These are phyloP conservation scores for Rhizopus arrhizus DNA, from an alignment of 371 early-diverging fungal species.

Conservation along the genomic window DNA sequence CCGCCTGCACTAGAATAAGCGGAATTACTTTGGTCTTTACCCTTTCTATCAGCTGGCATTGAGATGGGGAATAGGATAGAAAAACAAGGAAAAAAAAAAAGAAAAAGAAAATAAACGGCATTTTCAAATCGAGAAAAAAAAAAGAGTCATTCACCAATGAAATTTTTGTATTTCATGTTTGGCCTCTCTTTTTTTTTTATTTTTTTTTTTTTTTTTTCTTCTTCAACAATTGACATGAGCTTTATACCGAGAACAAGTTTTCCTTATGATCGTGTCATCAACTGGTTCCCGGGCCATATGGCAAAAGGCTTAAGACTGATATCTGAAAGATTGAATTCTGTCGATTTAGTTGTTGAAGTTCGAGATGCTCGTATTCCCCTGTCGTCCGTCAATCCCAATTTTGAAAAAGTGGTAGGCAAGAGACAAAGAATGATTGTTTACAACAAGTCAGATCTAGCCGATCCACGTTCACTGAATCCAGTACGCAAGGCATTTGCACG, in stretches of 20 bases:
- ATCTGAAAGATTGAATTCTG: slow-evolving; percentile 66
- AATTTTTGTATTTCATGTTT: neutral
- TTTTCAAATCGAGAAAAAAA: neutral
- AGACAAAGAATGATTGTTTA: slow-evolving; percentile 83
- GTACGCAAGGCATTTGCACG: slow-evolving; percentile 55
- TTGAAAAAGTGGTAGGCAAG: slow-evolving; percentile 70
- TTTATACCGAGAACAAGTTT: slow-evolving; percentile 52
- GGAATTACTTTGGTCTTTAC: neutral
- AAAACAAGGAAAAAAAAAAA: neutral
- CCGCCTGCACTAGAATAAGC: neutral
- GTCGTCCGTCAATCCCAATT: slow-evolving; percentile 83
- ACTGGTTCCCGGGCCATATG: slow-evolving; percentile 98
- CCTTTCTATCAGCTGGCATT: neutral
- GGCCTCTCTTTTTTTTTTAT: neutral
- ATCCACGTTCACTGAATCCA: slow-evolving; percentile 47
- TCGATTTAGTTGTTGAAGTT: slow-evolving; percentile 90
- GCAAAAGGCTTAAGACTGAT: slow-evolving; percentile 81
- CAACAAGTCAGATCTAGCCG: slow-evolving; percentile 92
- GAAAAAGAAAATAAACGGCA: neutral
- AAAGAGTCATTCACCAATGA: neutral
- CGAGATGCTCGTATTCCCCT: slow-evolving; percentile 94
- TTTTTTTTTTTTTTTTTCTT: slow-evolving; percentile 7
- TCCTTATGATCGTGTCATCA: slow-evolving; percentile 72
- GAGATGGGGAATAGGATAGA: neutral
- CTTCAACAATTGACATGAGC: neutral